Conservation (phyloP, 2,329 filamentous ascomycete species). For the Endoconidiophora laricicola region DNA sequence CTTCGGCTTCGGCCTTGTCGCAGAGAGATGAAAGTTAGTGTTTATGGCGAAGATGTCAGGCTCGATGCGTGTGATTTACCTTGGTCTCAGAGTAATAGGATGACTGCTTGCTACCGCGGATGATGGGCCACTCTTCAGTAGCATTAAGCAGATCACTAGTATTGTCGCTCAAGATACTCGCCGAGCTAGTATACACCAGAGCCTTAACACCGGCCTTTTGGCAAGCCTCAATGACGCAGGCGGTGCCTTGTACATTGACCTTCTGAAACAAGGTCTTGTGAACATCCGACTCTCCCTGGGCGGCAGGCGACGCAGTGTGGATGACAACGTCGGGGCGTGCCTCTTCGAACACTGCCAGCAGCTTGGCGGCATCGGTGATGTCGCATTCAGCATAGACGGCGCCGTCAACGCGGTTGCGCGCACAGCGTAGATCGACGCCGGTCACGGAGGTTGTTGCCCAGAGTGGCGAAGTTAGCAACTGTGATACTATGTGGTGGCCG, state of each 20-base stretch:
- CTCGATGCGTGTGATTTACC: slow-evolving; percentile 27
- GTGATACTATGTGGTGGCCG: slow-evolving; percentile 64
- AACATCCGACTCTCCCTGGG: slow-evolving; percentile 34
- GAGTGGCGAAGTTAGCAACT: slow-evolving; percentile 37
- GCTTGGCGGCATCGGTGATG: slow-evolving; percentile 49
- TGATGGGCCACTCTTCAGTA: slow-evolving; percentile 65
- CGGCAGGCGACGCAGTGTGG: slow-evolving; percentile 66
- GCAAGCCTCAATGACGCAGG: slow-evolving; percentile 58
- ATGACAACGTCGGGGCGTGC: slow-evolving; percentile 69
- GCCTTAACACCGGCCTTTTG: slow-evolving; percentile 54
- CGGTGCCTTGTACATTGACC: slow-evolving; percentile 81
- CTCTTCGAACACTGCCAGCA: slow-evolving; percentile 46
- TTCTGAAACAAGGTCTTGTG: slow-evolving; percentile 50
- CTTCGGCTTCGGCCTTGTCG: slow-evolving; percentile 55
- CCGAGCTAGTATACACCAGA: slow-evolving; percentile 81
- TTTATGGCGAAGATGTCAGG: neutral
- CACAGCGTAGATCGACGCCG: slow-evolving; percentile 57
- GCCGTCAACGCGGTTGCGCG: slow-evolving; percentile 45
- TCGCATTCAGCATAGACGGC: slow-evolving; percentile 57
- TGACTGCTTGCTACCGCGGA: slow-evolving; percentile 51
- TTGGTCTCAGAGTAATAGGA: slow-evolving; percentile 90
- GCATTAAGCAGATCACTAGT: slow-evolving; percentile 64
- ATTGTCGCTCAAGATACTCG: slow-evolving; percentile 76
- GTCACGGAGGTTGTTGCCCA: slow-evolving; percentile 38
- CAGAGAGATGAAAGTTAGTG: neutral